Evolutionary conservation across 1,139 yeast species (phyloP), one percentile per base, ranked within the genome.

Genomic region (Magnusiomyces suaveolens): DNA sequence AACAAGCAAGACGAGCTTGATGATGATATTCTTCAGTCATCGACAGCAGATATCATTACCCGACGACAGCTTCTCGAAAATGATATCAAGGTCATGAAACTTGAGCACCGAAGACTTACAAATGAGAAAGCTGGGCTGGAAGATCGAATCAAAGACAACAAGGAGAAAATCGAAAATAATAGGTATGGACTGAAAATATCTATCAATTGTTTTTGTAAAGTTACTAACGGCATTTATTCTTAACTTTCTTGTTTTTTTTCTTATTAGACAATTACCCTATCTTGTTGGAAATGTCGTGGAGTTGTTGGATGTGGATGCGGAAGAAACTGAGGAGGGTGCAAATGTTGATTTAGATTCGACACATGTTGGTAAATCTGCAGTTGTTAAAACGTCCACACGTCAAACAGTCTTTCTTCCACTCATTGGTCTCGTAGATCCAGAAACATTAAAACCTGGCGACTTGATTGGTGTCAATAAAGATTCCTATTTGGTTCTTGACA

Each of bases 391-490:
- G 0, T 87, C 96, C 1, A 92, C 98, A 1, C 81, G 99, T 67
- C 99, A 94, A 69, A 94, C 99, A 8, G 95, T 94, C 48, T 94
- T 92, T 65, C 75, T 94, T 66, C 99, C 99, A 46, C 79, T 94
- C 72, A 87, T 92, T 60, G 99, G 99, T 23, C 75, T 94, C 57
- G 98, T 94, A 26, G 97, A 90, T 63, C 89, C 96, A 1, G 82
- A 82, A 51, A 79, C 78, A 29, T 78, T 94, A 64, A 90, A 88
- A 70, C 99, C 99, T 25, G 95, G 95, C 63, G 98, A 94, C 67
- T 77, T 94, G 64, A 95, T 94, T 60, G 98, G 99, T 63, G 98
- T 94, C 50, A 94, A 94, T 70, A 94, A 94, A 72, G 99, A 94
- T 68, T 87, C 97, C 4, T 94, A 90, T 67, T 77, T 94, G 62